Conservation (phyloP, 768 basidiomycete genomes). For the Dioszegia hungarica region DNA sequence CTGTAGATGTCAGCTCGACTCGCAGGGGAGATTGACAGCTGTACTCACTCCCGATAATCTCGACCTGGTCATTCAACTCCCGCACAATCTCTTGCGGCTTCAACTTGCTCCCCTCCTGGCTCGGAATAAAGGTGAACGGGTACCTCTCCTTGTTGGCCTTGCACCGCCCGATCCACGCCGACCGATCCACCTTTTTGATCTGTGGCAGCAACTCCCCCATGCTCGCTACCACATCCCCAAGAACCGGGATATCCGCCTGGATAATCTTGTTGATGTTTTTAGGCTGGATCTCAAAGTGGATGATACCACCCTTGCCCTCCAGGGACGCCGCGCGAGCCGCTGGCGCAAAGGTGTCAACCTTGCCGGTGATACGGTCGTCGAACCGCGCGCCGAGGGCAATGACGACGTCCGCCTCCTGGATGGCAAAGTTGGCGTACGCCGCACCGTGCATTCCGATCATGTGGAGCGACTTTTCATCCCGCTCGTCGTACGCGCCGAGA, state of each 20-base stretch:
- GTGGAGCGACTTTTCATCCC: slow-evolving; percentile 74
- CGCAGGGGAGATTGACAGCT: not conserved
- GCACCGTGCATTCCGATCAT: slow-evolving; percentile 99
- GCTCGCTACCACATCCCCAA: slow-evolving; percentile 87
- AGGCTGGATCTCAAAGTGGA: slow-evolving; percentile 97
- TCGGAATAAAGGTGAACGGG: slow-evolving; percentile 81
- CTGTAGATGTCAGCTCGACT: slow-evolving; percentile 25
- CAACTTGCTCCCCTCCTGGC: slow-evolving; percentile 60
- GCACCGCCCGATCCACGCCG: slow-evolving; percentile 79
- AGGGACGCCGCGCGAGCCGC: slow-evolving; percentile 79
- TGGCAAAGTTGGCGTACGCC: slow-evolving; percentile 94
- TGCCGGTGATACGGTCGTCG: slow-evolving; percentile 96
- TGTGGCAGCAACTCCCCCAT: slow-evolving; percentile 72
- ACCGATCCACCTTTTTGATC: slow-evolving; percentile 60
- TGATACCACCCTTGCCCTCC: slow-evolving; percentile 86
- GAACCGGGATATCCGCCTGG: slow-evolving; percentile 84
- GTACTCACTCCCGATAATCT: slow-evolving; percentile 52
- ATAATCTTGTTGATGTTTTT: slow-evolving; percentile 99
- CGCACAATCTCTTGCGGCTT: slow-evolving; percentile 97
- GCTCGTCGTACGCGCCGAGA: slow-evolving; percentile 92
- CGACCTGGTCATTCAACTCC: slow-evolving; percentile 74
- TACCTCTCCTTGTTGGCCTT: slow-evolving; percentile 76
- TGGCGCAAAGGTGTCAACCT: slow-evolving; percentile 81
- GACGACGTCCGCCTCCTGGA: slow-evolving; percentile 96
- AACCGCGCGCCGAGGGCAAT: slow-evolving; percentile 95